Percentiles rank a stretch among this genome's conserved stretches.
Evolutionary conservation across 352 stramenopile species (phyloP).

Genomic region (Elongisporangium prolatum): DNA sequence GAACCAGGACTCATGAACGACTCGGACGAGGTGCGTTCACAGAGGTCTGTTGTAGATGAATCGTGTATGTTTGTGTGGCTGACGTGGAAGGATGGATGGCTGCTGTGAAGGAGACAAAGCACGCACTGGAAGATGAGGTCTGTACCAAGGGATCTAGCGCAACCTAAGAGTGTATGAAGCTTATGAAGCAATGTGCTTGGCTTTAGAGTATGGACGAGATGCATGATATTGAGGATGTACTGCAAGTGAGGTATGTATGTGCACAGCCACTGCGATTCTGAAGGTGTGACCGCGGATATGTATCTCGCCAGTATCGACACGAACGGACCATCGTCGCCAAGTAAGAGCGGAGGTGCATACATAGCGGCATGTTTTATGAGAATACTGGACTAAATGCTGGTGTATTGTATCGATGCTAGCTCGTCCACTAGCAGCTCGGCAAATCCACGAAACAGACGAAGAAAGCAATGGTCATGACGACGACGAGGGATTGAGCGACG

Average conservation of each 20-base stretch:
- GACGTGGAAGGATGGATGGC: not conserved
- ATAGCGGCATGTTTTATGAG: not conserved
- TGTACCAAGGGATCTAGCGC: not conserved
- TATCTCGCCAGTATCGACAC: slow-evolving; percentile 37
- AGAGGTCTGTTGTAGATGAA: not conserved
- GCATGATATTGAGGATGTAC: slow-evolving; percentile 49
- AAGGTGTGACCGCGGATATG: not conserved
- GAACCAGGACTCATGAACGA: slow-evolving; percentile 31
- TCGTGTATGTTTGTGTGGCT: not conserved
- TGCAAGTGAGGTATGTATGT: slow-evolving; percentile 39
- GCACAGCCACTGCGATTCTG: not conserved
- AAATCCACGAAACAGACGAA: not conserved
- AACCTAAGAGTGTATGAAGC: not conserved
- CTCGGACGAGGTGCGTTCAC: slow-evolving; percentile 33
- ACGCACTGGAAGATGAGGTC: slow-evolving; percentile 48
- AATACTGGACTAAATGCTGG: not conserved
- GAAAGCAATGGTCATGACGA: too few species aligned
- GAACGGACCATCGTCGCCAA: slow-evolving; percentile 35
- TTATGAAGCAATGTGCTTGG: not conserved
- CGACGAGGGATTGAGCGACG: too few species aligned
- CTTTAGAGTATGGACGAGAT: slow-evolving; percentile 75
- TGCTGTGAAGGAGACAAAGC: slow-evolving; percentile 21
- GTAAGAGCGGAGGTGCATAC: slow-evolving; percentile 14
- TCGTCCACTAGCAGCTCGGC: not conserved
- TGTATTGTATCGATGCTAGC: not conserved